Evolutionary conservation across 176 grass and related monocot species (phyloP), one percentile per base, ranked within the genome.

Genomic region (Oryza rufipogon): DNA sequence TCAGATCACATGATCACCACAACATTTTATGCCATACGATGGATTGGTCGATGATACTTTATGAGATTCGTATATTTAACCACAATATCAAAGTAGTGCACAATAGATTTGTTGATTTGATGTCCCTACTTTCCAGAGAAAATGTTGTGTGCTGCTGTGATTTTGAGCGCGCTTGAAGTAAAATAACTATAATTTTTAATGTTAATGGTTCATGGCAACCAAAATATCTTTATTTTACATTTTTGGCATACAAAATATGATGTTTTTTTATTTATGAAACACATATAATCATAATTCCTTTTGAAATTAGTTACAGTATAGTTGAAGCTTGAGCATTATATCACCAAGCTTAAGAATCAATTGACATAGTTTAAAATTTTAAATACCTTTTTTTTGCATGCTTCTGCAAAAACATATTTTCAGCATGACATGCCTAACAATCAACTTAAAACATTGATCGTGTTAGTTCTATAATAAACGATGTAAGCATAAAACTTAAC

Each of bases 61-160:
- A 14, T 19, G 41, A 38, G 65, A 89, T 89, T 76, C 71, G 25
- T 85, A 80, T 85, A 64, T 80, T 49, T 80, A 87, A 47, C 47
- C 20, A 81, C 30, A 7, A 73, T 75, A 30, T 70, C 66, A 85
- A 75, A 80, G 63, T 34, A 26, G 73, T 60, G 46, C 46, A 47
- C 44, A 41, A 6, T 23, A 41, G 26, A 80, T 75, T 70, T 80
- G 48, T 16, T 46, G 71, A 88, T 80, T 67, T 5, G 69, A 61
- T 44, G 23, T 33, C 33, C 16, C 16, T 69, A 3, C 20, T 45
- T 74, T 84, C 7, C 7, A 11, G 5, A 5, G 4, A 66, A 73
- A 78, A 45, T 56, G 6, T 1, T 44, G 30, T 32, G 30, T 32
- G 28, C 6, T 7, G 9, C 23, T 74, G 16, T 1, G 19, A 79